Percentiles rank a stretch among this genome's conserved stretches.
Conservation (phyloP, 441 rosid genomes). For the Bocquillonia castaneifolia region DNA sequence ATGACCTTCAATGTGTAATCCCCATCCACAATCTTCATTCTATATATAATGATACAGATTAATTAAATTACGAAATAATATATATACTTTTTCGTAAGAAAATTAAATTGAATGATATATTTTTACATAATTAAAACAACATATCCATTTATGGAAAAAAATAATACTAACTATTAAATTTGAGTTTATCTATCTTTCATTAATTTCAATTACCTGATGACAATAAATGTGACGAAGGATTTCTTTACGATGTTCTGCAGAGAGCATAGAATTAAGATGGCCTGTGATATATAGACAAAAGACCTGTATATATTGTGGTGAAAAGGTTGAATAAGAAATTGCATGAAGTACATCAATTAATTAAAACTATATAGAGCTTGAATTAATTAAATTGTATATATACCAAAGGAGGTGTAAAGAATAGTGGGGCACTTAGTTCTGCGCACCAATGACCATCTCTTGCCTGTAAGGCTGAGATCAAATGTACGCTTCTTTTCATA, state of each 20-base stretch:
- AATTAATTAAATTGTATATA: no score
- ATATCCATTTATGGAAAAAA: no score
- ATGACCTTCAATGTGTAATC: slow-evolving; percentile 50
- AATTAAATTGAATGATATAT: no score
- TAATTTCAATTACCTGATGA: no score
- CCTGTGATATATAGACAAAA: slow-evolving; percentile 49
- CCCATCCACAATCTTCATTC: slow-evolving; percentile 59
- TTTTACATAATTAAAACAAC: no score
- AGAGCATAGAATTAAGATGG: slow-evolving; percentile 38
- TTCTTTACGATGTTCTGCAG: slow-evolving; percentile 38
- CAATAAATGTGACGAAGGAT: slow-evolving; percentile 48
- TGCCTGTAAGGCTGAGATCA: slow-evolving; percentile 50
- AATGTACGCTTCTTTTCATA: slow-evolving; percentile 36
- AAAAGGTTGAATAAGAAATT: not conserved
- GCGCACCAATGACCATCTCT: slow-evolving; percentile 68
- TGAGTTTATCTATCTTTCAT: no score
- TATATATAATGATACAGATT: no score
- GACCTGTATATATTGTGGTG: slow-evolving; percentile 26
- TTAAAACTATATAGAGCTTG: no score
- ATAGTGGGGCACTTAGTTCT: slow-evolving; percentile 47
- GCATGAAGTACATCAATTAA: no score
- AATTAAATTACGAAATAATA: no score
- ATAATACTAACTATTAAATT: no score
- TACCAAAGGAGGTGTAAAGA: slow-evolving; percentile 40
- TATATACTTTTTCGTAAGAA: no score